Evolutionary conservation across 116 monocot genomes (phyloP), one percentile per base, ranked within the genome.

Genomic region (Posidonia oceanica): DNA sequence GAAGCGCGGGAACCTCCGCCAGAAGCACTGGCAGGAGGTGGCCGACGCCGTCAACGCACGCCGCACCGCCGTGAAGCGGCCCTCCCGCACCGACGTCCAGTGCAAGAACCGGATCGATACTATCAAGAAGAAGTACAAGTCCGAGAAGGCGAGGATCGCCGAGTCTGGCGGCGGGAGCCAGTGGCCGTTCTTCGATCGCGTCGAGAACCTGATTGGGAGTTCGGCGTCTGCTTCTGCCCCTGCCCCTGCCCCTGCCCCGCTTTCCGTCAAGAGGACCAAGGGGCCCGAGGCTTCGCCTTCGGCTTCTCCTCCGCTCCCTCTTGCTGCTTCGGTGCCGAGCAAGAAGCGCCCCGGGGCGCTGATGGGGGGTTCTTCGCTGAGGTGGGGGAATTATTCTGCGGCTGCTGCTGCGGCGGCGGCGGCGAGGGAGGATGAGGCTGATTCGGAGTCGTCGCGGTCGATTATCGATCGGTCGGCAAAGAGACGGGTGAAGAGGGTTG

Each of bases 61-160:
- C 3, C 77, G 78, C 7, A 83, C 76, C 36, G 85, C 76, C 5
- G 83, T 76, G 4, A 71, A 71, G 36, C 74, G 84, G 3, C 85
- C 85, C 2, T 69, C 76, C 21, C 80, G 85, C 67, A 85, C 85
- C 48, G 89, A 89, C 40, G 75, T 85, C 38, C 89, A 89, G 75
- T 89, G 89, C 58, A 89, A 89, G 71, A 83, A 89, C 77, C 85
- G 88, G 52, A 78, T 88, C 76, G 88, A 88, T 61, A 88, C 88
- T 21, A 70, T 88, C 22, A 88, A 88, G 85, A 88, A 88, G 74
- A 88, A 85, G 80, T 88, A 85, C 76, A 88, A 85, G 83, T n/a
- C 64, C 59, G 88, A 88, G 83, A 78, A 79, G 76, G 54, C 66
- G 54, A 69, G 82, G 76, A 72, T 83, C 54, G 18, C 14, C 22